A percentile compares a stretch with the other conserved stretches of the same genome.
phyloP scores from a whole-genome alignment of 164 flowering plant species.

The Annona squamosa region DNA sequence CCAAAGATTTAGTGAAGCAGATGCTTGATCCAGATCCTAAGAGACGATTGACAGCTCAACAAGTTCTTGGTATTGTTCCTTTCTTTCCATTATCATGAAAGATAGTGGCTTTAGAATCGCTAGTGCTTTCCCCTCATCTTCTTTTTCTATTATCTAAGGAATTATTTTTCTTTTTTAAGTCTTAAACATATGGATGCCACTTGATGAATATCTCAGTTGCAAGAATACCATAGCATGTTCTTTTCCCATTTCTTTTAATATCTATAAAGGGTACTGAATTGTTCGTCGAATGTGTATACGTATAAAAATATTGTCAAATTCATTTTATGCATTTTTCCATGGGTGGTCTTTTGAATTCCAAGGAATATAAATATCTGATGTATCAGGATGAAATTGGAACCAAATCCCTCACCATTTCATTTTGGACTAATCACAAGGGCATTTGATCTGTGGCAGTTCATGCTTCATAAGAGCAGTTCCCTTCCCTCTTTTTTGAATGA shows the following conservation, averaged over 20 bases:
- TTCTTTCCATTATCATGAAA: not conserved
- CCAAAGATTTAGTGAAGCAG: conserved; percentile 81
- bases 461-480: no score
- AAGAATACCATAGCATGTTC: not conserved
- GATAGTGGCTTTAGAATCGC: not conserved
- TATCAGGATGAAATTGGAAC: no score
- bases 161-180: not conserved
- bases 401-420: no score
- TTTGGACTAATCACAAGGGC: no score
- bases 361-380: no score
- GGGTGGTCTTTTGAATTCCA: no score
- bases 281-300: not conserved
- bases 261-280: not conserved
- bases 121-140: not conserved
- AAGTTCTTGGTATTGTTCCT: conserved; percentile 64
- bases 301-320: no score
- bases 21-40: conserved; percentile 92
- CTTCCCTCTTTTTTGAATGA: no score
- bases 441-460: no score
- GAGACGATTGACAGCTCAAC: conserved; percentile 67
- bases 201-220: not conserved
- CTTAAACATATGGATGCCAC: not conserved
- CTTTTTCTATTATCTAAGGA: not conserved
- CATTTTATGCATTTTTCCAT: no score
- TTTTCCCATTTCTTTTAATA: not conserved